Percentiles rank a stretch among this genome's conserved stretches.
These are phyloP conservation scores for Kodamaea fukazawae DNA, from an alignment of 805 yeast genomes.

Conservation along the genomic window DNA sequence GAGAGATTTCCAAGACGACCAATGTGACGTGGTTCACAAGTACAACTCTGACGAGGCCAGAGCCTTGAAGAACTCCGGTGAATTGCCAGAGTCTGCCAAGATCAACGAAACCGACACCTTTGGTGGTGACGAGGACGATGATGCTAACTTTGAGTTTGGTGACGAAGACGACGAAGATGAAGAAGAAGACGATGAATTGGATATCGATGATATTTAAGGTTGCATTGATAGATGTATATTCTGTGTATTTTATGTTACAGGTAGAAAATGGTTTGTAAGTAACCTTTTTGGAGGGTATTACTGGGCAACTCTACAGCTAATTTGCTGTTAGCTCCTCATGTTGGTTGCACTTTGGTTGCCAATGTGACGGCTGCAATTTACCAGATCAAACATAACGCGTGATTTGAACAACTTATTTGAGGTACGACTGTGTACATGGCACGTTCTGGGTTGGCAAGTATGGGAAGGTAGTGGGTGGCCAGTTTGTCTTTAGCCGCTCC, in stretches of 20 bases:
- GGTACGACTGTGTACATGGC: no score
- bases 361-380: no score
- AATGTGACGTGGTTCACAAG: slow-evolving; percentile 96
- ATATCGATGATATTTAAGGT: slow-evolving; percentile 89
- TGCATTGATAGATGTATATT: slow-evolving; percentile 6
- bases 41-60: slow-evolving; percentile 98
- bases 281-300: no score
- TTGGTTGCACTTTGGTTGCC: no score
- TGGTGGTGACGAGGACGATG: slow-evolving; percentile 95
- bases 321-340: no score
- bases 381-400: no score
- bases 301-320: no score
- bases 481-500: no score
- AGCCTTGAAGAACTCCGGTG: slow-evolving; percentile 91
- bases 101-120: slow-evolving; percentile 97
- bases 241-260: slow-evolving; percentile 4
- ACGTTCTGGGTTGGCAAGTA: no score
- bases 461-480: no score
- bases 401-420: no score
- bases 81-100: slow-evolving; percentile 94
- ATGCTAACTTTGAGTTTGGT: slow-evolving; percentile 97
- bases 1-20: slow-evolving; percentile 98
- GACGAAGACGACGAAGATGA: slow-evolving; percentile 81
- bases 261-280: no score
- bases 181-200: slow-evolving; percentile 66